Evolutionary conservation across 768 basidiomycete species (phyloP).

Genomic region (Lentinula edodes): DNA sequence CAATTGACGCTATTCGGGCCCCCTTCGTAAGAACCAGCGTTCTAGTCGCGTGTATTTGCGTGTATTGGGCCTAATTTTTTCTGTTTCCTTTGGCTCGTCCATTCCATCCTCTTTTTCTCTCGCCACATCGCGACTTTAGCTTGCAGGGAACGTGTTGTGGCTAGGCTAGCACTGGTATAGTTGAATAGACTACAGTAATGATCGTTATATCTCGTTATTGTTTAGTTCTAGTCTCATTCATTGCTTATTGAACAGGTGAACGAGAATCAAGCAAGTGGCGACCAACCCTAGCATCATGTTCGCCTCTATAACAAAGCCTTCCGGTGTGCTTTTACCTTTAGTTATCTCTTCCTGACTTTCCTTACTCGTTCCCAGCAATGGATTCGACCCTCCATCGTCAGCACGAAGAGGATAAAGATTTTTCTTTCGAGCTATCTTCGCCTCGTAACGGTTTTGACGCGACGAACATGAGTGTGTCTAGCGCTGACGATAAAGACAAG

Average conservation of each 20-base stretch:
- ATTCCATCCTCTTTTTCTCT: not conserved
- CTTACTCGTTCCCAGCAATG: not conserved
- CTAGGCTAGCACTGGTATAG: not conserved
- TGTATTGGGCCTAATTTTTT: not conserved
- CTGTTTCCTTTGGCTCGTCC: not conserved
- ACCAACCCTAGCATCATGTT: not conserved
- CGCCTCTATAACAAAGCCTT: not conserved
- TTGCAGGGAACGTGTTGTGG: not conserved
- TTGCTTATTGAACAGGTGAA: not conserved
- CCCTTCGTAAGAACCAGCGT: not conserved
- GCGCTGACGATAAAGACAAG: not conserved
- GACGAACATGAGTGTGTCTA: not conserved
- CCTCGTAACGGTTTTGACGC: not conserved
- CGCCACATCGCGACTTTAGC: not conserved
- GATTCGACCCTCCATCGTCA: not conserved
- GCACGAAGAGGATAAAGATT: not conserved
- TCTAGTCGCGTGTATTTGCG: not conserved
- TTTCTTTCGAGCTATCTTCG: not conserved
- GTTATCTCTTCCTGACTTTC: not conserved
- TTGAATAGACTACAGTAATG: not conserved
- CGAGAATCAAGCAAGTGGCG: not conserved
- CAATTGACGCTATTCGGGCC: not conserved
- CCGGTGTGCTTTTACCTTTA: not conserved
- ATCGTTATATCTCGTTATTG: not conserved
- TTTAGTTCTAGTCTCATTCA: not conserved